Conservation (phyloP, 2,329 filamentous ascomycete species). For the Ascochyta clinopodiicola region DNA sequence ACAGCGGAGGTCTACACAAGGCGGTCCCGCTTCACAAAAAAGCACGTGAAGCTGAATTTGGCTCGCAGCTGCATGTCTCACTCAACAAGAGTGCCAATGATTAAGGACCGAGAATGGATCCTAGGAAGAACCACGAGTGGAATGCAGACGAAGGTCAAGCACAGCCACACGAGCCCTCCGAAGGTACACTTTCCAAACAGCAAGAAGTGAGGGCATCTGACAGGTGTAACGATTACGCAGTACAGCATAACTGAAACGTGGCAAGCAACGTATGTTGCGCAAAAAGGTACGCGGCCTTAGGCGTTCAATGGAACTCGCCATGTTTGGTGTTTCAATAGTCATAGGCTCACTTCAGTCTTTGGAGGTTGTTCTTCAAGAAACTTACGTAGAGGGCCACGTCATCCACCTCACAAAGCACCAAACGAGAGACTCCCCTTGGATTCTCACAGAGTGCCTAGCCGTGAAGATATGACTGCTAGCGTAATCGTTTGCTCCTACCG, state of each 20-base stretch:
- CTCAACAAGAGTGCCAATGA: no score
- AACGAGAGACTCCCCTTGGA: no score
- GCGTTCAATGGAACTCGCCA: neutral
- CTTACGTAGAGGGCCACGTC: neutral
- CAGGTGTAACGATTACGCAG: neutral
- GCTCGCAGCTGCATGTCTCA: neutral
- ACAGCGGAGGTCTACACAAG: neutral
- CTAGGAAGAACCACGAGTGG: neutral
- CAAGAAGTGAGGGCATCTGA: neutral
- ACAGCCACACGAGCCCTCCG: conserved; percentile 1
- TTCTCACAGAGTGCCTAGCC: no score
- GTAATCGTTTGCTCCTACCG: no score
- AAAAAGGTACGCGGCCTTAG: neutral
- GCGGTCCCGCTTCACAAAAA: neutral
- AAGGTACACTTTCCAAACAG: neutral
- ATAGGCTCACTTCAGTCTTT: neutral
- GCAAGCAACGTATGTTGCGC: neutral
- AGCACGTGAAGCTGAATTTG: neutral
- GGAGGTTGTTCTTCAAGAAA: neutral
- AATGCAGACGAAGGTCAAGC: neutral
- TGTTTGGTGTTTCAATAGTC: neutral
- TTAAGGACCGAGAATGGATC: neutral
- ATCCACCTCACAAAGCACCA: neutral
- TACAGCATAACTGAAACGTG: neutral
- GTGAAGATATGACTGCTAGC: no score